Evolutionary conservation across 2,329 filamentous ascomycete genomes (phyloP).

Genomic region (Fusarium camptoceras): DNA sequence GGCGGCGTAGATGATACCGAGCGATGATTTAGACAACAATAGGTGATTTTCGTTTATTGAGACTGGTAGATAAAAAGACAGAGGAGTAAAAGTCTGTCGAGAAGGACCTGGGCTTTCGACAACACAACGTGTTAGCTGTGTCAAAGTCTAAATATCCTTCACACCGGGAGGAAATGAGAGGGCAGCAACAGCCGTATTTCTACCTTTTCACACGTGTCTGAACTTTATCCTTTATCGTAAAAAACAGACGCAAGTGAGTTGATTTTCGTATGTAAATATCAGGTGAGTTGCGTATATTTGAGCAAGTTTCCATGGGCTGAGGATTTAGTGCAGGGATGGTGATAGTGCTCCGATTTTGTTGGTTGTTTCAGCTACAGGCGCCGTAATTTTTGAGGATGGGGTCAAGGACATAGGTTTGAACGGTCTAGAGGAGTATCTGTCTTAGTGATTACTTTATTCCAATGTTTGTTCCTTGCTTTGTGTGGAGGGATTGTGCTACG

Average conservation of each 20-base stretch:
- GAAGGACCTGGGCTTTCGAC: no score
- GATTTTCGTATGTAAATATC: slow-evolving; percentile 10
- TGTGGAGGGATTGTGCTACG: background rate
- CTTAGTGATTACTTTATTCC: slow-evolving; percentile 5
- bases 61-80: background rate
- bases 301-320: slow-evolving; percentile 43
- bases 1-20: background rate
- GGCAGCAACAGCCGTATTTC: slow-evolving; percentile 12
- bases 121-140: background rate
- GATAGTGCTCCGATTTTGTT: slow-evolving; percentile 10
- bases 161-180: background rate
- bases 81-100: background rate
- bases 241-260: background rate
- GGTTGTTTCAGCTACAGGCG: background rate
- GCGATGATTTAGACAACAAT: background rate
- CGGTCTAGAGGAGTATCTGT: background rate
- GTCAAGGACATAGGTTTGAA: background rate
- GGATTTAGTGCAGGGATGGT: slow-evolving; percentile 17
- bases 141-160: slow-evolving; percentile 12
- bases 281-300: slow-evolving; percentile 40
- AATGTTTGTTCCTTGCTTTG: background rate
- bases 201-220: background rate
- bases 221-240: background rate
- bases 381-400: background rate
- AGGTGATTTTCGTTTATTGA: background rate